phyloP scores from a whole-genome alignment of 2,329 filamentous ascomycete genomes.

The Saccharata proteae region DNA sequence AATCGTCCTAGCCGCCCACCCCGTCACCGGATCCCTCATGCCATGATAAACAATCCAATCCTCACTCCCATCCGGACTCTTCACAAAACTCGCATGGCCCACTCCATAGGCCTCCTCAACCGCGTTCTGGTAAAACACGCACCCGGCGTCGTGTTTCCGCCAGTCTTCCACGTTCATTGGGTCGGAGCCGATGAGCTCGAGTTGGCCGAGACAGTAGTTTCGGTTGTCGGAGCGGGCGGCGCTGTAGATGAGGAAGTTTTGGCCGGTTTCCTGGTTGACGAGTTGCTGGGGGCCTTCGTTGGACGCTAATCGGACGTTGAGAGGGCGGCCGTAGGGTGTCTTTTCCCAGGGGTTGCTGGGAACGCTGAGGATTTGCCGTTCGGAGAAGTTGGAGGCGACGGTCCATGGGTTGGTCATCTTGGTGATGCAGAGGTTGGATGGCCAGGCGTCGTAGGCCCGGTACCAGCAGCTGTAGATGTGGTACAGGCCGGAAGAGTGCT shows the following conservation, averaged over 20 bases:
- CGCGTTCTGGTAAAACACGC: conserved; percentile 39
- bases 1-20: conserved; percentile 37
- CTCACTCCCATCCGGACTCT: conserved; percentile 34
- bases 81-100: conserved; percentile 39
- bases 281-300: conserved; percentile 42
- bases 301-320: conserved; percentile 34
- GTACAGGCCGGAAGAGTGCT: conserved; percentile 25
- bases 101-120: conserved; percentile 34
- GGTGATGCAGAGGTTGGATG: conserved; percentile 42
- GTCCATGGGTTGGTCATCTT: conserved; percentile 37
- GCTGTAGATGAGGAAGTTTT: conserved; percentile 38
- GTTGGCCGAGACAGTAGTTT: conserved; percentile 41
- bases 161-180: conserved; percentile 38
- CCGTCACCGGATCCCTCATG: conserved; percentile 35
- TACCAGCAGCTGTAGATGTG: conserved; percentile 31
- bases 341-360: conserved; percentile 40
- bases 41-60: conserved; percentile 44
- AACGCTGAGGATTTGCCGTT: conserved; percentile 35
- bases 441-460: conserved; percentile 36
- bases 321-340: conserved; percentile 36
- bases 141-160: conserved; percentile 35
- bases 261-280: conserved; percentile 33
- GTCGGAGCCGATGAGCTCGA: conserved; percentile 37
- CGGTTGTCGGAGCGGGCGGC: conserved; percentile 39
- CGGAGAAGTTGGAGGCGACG: conserved; percentile 31